These are phyloP conservation scores for Flaveria ramosissima DNA, from an alignment of 129 eudicot genomes.

Conservation along the genomic window DNA sequence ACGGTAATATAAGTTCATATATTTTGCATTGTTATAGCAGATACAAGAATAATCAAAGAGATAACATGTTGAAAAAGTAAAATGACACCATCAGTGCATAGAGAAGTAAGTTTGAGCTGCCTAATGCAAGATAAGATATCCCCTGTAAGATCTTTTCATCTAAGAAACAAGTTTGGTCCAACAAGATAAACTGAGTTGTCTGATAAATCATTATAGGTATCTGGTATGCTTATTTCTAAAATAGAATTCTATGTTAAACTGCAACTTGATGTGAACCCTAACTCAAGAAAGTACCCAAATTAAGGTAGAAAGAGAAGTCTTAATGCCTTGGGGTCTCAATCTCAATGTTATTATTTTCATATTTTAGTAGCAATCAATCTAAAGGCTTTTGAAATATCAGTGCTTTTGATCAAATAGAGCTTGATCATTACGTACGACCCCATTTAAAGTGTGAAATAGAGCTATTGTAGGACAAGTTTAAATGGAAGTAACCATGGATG, in stretches of 20 bases:
- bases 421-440: too few relatives aligned
- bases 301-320: neutral
- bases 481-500: too few relatives aligned
- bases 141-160: neutral
- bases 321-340: neutral
- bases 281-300: neutral
- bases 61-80: neutral
- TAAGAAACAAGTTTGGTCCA: neutral
- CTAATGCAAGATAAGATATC: neutral
- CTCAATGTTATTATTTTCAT: neutral
- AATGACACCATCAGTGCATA: neutral
- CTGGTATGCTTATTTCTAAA: constrained; percentile 1
- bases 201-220: neutral
- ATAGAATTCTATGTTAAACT: neutral
- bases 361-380: constrained; percentile 15
- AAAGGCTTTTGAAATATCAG: neutral
- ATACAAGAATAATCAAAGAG: constrained; percentile 1
- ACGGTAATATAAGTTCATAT: constrained; percentile 16
- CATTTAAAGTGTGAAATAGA: too few relatives aligned
- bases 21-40: constrained; percentile 13
- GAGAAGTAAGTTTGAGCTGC: neutral
- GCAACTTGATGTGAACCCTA: neutral
- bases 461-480: too few relatives aligned
- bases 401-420: too few relatives aligned
- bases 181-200: neutral